Percentiles rank a stretch among this genome's conserved stretches.
phyloP scores from a whole-genome alignment of 2,329 filamentous ascomycete species.

The Hymenoscyphus scutula region DNA sequence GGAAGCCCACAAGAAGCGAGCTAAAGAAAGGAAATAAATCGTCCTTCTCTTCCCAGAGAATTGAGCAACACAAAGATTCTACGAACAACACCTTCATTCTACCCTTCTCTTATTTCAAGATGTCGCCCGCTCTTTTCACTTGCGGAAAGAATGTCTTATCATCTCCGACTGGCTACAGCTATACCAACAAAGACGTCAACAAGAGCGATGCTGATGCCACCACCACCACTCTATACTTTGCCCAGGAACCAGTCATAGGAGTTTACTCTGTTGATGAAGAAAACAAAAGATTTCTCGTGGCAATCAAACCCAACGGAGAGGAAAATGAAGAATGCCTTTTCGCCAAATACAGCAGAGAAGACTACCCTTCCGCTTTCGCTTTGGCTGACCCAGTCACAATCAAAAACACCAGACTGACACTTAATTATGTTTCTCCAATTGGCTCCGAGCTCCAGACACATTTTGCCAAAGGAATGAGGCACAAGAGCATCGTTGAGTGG shows the following conservation, averaged over 20 bases:
- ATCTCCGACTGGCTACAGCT: not conserved
- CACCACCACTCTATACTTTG: constrained; percentile 12
- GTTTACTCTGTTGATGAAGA: constrained; percentile 18
- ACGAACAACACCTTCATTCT: not conserved
- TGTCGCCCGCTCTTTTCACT: not conserved
- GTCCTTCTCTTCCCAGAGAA: no score
- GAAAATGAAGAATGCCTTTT: constrained; percentile 20
- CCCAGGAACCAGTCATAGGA: constrained; percentile 20
- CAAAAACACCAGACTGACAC: not conserved
- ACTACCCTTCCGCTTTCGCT: not conserved
- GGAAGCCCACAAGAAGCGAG: no score
- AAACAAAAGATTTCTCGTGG: constrained; percentile 18
- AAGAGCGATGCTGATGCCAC: constrained; percentile 5
- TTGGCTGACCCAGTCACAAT: not conserved
- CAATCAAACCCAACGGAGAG: constrained; percentile 15
- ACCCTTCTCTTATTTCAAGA: not conserved
- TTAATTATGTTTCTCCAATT: not conserved
- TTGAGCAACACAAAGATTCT: no score
- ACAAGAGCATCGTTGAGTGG: not conserved
- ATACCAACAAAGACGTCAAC: not conserved
- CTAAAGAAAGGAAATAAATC: no score
- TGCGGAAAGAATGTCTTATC: not conserved
- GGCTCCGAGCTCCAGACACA: not conserved
- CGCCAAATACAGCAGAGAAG: not conserved
- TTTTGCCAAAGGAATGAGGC: not conserved